Base-by-base conservation (phyloP, 768 basidiomycete genomes). In the Tubosaeta brunneosetosa region DNA sequence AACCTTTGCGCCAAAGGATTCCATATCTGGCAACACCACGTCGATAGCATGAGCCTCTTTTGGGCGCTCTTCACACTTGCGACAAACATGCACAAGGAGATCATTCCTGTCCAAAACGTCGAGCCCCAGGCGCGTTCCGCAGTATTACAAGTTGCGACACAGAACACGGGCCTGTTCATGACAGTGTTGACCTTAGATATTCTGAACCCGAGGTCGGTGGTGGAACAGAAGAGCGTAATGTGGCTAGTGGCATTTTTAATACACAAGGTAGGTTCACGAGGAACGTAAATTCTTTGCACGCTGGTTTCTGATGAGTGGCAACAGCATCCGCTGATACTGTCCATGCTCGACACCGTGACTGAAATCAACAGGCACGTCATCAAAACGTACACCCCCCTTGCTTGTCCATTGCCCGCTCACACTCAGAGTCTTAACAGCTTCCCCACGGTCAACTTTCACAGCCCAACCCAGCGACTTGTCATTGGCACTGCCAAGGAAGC, bases 361-460 rank as follows among this genome's bases (percentile, higher is more conserved):
- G 92, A 97, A 60, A 97, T 98, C 29, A 75, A 98, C 25, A 89
- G 91, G 27, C 87, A 93, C 62, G 86, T 98, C n/a, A 95, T 98
- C 11, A 85, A 86, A 62, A 92, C 88, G 90, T 97, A 59, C 60
- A 47, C 41, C 37, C 6, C 19, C 25, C 27, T 44, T n/a, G 40
- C 29, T 38, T 7, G 11, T 31, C 16, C 11, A 22, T 25, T 27
- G 16, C 34, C 46, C 22, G 11, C 25, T 9, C 17, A 27, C 7
- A 5, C n/a, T 25, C 9, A 11, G n/a, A n/a, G n/a, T 9, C 22
- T 25, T 4, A 9, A 26, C 59, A 94, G 93, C 2, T 97, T 88
- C 64, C 94, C 95, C 0, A 86, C 86, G 0, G 83, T 97, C n/a
- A 94, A 94, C 69, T 97, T 99, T 66, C 89, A 97, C 61, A 85